Base-by-base conservation (phyloP, 83 land plant genomes). In the Diphasiastrum complanatum region DNA sequence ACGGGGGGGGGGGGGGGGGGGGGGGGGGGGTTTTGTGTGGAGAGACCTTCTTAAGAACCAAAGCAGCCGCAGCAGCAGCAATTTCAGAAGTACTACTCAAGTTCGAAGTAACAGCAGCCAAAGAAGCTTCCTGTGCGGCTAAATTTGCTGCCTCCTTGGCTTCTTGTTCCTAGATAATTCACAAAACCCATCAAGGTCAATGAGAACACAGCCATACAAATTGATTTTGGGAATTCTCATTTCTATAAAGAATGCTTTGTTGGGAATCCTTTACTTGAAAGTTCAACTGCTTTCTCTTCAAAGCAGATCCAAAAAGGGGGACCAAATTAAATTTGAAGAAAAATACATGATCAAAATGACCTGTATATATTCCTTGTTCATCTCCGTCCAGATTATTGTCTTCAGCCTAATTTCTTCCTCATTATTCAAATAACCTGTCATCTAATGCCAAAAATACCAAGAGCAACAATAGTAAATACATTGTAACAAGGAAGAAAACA, bases 321-420 rank as follows among this genome's bases (percentile, higher is more conserved):
- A 18, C n/a, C 18, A 18, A 48, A 4, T 48, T 6, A 5, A 24
- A 24, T 6, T 18, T 6, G 23, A 18, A 48, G 16, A 47, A 1
- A 12, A 10, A 26, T 32, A 25, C 4, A 33, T 24, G 30, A 41
- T 30, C n/a, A n/a, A 14, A 50, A 27, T 47, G 52, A 91, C 97
- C 95, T 91, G 81, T 60, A 91, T 65, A 72, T 87, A 91, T 26
- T 91, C 97, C 51, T 73, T 70, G 71, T 91, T 91, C 87, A 87
- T 83, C 73, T 75, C 82, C 46, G 88, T 92, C 98, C 98, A 93
- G 22, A 93, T 82, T 45, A 88, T 78, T 63, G 81, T 93, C 63
- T 85, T 93, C 20, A 53, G 73, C 20, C 68, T 72, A 34, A 76
- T 78, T 80, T 93, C 98, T 60, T 85, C 86, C 54, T 93, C 84